A percentile compares a stretch with the other conserved stretches of the same genome.
Evolutionary conservation across 2,329 filamentous ascomycete species (phyloP).

Genomic region (Whalleya microplaca): DNA sequence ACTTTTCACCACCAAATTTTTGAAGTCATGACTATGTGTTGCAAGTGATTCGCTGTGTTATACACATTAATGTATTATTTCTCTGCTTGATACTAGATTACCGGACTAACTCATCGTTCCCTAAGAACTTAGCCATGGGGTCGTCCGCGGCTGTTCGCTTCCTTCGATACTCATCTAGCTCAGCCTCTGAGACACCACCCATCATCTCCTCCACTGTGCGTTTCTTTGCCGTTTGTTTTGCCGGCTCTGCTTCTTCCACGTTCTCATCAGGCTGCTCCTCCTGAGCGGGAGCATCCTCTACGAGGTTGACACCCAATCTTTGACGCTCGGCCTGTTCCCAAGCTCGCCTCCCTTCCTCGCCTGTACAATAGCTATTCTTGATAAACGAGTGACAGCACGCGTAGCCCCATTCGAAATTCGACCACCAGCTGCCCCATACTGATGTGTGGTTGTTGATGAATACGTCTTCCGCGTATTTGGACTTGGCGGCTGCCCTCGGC

Average conservation of each 20-base stretch:
- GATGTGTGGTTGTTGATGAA: slow-evolving; percentile 88
- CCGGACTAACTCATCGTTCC: slow-evolving; percentile 68
- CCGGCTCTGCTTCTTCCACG: slow-evolving; percentile 24
- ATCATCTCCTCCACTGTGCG: slow-evolving; percentile 79
- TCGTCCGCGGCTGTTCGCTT: slow-evolving; percentile 76
- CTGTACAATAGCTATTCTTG: slow-evolving; percentile 98
- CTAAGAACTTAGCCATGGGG: slow-evolving; percentile 83
- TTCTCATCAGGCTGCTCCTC: slow-evolving; percentile 29
- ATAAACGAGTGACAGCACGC: slow-evolving; percentile 90
- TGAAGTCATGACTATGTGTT: slow-evolving; percentile 17
- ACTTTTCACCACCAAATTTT: slow-evolving; percentile 21
- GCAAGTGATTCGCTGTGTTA: slow-evolving; percentile 23
- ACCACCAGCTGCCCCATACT: slow-evolving; percentile 98
- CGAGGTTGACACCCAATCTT: slow-evolving; percentile 50
- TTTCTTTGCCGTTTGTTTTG: slow-evolving; percentile 58
- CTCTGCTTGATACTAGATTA: slow-evolving; percentile 28
- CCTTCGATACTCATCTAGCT: slow-evolving; percentile 82
- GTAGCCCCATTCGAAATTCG: slow-evolving; percentile 93
- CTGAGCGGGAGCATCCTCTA: slow-evolving; percentile 35
- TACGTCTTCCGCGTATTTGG: slow-evolving; percentile 90
- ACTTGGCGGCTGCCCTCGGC: slow-evolving; percentile 74
- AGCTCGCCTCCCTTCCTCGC: slow-evolving; percentile 81
- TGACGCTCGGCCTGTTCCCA: slow-evolving; percentile 75
- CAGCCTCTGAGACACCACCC: slow-evolving; percentile 76
- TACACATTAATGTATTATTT: slow-evolving; percentile 6